Base-by-base conservation (phyloP, 2,329 filamentous ascomycete species). In the Aspergillus proliferans region DNA sequence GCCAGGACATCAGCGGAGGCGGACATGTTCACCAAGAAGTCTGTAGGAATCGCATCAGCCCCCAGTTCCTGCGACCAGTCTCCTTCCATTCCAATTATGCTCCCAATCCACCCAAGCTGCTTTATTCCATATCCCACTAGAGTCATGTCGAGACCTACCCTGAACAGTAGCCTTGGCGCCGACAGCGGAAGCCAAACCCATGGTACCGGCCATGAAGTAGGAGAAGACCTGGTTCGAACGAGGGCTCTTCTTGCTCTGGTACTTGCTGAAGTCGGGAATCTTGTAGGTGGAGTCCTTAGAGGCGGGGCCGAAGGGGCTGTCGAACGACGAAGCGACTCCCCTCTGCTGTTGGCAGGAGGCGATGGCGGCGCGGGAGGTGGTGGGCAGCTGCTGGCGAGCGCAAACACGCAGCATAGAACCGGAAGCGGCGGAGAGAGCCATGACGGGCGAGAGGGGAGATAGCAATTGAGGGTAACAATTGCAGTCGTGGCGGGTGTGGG, bases 11-110 rank as follows among this genome's bases (percentile, higher is more conserved):
- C 93, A 75, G 93, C 93, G 54, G 93, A 98, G 56, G 93, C 93
- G 66, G 92, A 94, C 94, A 98, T 97, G 84, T 96, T 98, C 79
- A 95, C 89, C 58, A 98, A 82, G 83, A 98, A 98, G 78, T 98
- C 93, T 98, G 75, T 59, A 53, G 48, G 54, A 52, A 59, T 53
- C 56, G 55, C 51, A 34, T 67, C 58, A 64, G 62, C 50, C 51
- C 46, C 46, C 45, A 47, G 40, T 12, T 28, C 34, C 30, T 44
- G 33, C 28, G 34, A 43, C 26, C 47, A 39, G 36, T 34, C 46
- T 43, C n/a, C 47, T 21, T 50, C 28, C 30, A 38, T 33, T 41
- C 33, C 34, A 45, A 43, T 47, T 41, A 14, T 36, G 45, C 42
- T 22, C 19, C 15, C 15, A 45, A 43, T 21, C 30, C 18, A 12